A percentile compares a stretch with the other conserved stretches of the same genome.
These are phyloP conservation scores for Agaricus sinodeliciosus DNA, from an alignment of 768 basidiomycete genomes.

Conservation along the genomic window DNA sequence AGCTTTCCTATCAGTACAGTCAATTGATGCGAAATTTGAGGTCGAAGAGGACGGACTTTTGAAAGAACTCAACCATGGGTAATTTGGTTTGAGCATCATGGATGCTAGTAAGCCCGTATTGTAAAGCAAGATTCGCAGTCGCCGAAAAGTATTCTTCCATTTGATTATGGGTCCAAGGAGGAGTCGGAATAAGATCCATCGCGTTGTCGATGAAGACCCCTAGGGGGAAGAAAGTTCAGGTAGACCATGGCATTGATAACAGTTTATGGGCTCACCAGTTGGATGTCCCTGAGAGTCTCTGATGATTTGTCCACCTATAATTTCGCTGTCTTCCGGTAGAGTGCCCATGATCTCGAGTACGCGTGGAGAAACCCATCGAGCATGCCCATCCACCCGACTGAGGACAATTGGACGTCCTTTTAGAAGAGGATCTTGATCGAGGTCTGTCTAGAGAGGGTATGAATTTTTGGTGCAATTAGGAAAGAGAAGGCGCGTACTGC, in stretches of 20 bases:
- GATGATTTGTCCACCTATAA: conserved; percentile 74
- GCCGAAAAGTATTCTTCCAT: conserved; percentile 53
- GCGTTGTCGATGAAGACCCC: conserved; percentile 88
- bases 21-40: background rate
- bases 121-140: conserved; percentile 63
- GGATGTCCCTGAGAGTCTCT: conserved; percentile 56
- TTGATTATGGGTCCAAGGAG: conserved; percentile 55
- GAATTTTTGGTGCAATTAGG: background rate
- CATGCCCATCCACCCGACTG: conserved; percentile 76
- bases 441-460: conserved; percentile 46
- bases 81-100: conserved; percentile 69
- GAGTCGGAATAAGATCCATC: conserved; percentile 65
- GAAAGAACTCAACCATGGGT: conserved; percentile 55
- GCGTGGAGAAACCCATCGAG: conserved; percentile 75
- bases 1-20: conserved; percentile 47
- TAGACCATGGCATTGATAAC: background rate
- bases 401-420: conserved; percentile 67
- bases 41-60: conserved; percentile 35
- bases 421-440: conserved; percentile 65
- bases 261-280: conserved; percentile 42
- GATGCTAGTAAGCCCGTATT: conserved; percentile 76
- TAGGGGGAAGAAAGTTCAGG: conserved; percentile 11
- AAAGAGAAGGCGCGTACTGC: conserved; percentile 39
- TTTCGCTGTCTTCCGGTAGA: conserved; percentile 41
- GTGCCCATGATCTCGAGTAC: conserved; percentile 59